Base-by-base conservation (phyloP, 176 grass and related monocot genomes). In the Olyra latifolia region DNA sequence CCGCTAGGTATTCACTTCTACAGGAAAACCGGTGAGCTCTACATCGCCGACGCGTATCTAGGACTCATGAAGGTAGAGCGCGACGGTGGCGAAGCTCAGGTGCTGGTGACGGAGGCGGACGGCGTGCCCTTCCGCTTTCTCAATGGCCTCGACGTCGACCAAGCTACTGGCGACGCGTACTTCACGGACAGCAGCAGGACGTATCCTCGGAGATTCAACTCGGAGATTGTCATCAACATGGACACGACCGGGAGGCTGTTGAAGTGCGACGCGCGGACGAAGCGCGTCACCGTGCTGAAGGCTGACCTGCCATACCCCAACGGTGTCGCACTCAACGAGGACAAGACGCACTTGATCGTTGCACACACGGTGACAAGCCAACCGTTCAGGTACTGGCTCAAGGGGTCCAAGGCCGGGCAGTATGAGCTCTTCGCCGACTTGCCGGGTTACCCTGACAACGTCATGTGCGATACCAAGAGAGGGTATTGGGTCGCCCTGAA, bases 381-480 rank as follows among this genome's bases (percentile, higher is more conserved):
- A 25, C 50, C 82, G 7, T 38, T 63, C 22, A 72, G 70, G 66
- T 86, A 91, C 82, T 91, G 82, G 88, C 66, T 90, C 5, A 35
- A 20, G 17, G 91, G 88, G 0, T 25, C 85, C 5, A 72, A 39
- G 22, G 52, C 60, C 2, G 85, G 91, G 0, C 20, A 69, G 15
- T 46, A 69, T 54, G 22, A 90, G 28, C 62, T 83, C 28, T 91
- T 94, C 53, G 74, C 82, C 0, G 85, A 94, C n/a, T 22, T 94
- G 10, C 91, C 85, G 0, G 88, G 91, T 0, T 94, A 88, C 69
- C 91, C 91, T 1, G 91, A 94, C 67, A 94, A 91, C 75, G 75
- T 94, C 20, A 66, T 47, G 52, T 77, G 74, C 14, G 83, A 82
- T 19, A 0, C 45, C 2, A 38, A 41, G 62, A 62, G 50, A 28